Evolutionary conservation across 257 asterid species (phyloP).

Genomic region (Nicotiana noctiflora): DNA sequence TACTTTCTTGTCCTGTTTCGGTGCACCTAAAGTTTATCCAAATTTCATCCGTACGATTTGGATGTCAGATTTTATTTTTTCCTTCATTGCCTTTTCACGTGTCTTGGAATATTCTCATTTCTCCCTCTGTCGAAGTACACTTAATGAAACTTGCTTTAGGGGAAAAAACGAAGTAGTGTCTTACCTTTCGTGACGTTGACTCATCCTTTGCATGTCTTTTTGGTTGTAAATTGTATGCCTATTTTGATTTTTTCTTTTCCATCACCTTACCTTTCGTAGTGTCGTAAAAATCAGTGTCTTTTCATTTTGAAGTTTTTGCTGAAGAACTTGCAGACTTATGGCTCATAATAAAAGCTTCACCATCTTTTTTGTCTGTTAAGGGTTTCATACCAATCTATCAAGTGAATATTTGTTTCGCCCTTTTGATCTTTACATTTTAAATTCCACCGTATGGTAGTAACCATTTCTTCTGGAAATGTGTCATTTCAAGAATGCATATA

Average conservation of each 20-base stretch:
- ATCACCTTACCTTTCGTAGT: background rate
- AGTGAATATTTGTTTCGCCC: background rate
- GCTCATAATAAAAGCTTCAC: background rate
- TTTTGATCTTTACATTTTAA: background rate
- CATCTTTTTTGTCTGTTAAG: background rate
- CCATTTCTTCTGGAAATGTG: background rate
- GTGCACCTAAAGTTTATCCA: background rate
- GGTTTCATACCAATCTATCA: background rate
- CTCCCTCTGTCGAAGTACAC: background rate
- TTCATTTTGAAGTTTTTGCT: background rate
- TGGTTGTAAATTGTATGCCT: background rate
- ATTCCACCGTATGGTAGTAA: background rate
- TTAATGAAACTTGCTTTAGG: background rate
- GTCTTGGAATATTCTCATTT: background rate
- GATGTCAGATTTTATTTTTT: background rate
- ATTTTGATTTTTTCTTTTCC: background rate
- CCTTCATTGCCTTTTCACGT: background rate
- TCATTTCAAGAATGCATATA: background rate
- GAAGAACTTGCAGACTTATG: background rate
- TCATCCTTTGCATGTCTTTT: background rate
- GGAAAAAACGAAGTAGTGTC: background rate
- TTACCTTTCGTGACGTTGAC: background rate
- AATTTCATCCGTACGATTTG: background rate
- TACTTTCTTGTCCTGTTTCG: conserved; percentile 18
- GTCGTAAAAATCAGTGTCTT: background rate